Evolutionary conservation across 2,329 filamentous ascomycete genomes (phyloP), one percentile per base, ranked within the genome.

Genomic region (Sclerotiophoma versabilis): DNA sequence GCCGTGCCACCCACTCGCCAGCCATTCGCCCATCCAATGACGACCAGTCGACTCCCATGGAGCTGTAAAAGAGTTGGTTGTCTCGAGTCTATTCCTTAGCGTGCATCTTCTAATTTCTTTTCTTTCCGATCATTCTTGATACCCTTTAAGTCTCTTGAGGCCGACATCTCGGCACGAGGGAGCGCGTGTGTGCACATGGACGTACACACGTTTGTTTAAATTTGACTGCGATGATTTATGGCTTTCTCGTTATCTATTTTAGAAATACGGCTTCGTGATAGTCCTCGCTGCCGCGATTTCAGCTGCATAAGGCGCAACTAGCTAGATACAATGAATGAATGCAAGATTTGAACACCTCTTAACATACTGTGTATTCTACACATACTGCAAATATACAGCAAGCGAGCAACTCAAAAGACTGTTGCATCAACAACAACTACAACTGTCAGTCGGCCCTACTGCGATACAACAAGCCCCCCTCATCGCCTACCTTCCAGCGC

Each of bases 1-100:
- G 67, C 15, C 60, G 62, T 26, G 59, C 46, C n/a, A 67, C 56
- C 15, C 48, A 60, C 42, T 65, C 69, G 20, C 65, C 67, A 22
- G 51, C 44, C 10, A 27, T 49, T 7, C 33, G 5, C 5, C 51
- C 49, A 4, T 15, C 38, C 5, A 30, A 34, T 22, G 44, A 27
- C 5, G 44, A 44, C 7, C 38, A 44, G 38, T 45, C 51, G 3
- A 49, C 38, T 39, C 44, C 44, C 14, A 54, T 54, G 51, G 51
- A 54, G 44, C 26, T 54, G 38, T 54, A 49, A 54, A 26, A 33
- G 47, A 38, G 49, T 32, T 50, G 39, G 5, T 48, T 60, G 54
- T 43, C 30, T n/a, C 43, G 32, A 1, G 26, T 32, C 30, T 30
- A 14, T 41, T 22, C 6, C n/a, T 20, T 10, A 25, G 38, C 30